phyloP scores from a whole-genome alignment of 192 early-diverging fungal species.

The Chytriomyces sp. region DNA sequence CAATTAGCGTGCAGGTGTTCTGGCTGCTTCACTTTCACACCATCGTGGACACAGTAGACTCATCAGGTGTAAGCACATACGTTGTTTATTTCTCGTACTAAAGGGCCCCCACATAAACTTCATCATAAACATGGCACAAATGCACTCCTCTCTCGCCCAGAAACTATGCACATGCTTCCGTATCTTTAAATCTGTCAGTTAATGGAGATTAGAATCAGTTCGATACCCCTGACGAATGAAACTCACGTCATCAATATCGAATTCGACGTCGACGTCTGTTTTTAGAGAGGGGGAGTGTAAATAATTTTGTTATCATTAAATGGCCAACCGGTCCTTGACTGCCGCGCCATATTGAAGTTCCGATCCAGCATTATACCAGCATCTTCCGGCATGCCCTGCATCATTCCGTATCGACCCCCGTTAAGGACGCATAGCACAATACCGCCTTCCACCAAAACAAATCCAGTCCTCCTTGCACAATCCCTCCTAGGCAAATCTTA shows the following conservation, averaged over 20 bases:
- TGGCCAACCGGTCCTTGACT: neutral
- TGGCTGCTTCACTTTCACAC: too few relatives aligned
- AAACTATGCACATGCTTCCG: too few relatives aligned
- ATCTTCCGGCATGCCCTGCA: too few relatives aligned
- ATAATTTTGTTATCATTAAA: neutral
- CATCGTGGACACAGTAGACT: neutral
- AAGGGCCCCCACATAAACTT: neutral
- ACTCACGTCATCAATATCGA: conserved; percentile 84
- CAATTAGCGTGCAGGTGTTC: conserved; percentile 23
- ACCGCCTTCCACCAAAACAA: conserved; percentile 59
- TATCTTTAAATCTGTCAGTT: conserved; percentile 1
- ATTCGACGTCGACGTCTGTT: conserved; percentile 79
- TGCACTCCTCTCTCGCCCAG: too few relatives aligned
- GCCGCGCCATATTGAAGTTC: too few relatives aligned
- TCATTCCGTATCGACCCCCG: too few relatives aligned
- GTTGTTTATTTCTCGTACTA: neutral
- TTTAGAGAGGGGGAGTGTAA: conserved; percentile 1
- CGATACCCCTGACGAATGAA: neutral
- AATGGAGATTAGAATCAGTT: neutral
- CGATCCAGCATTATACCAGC: too few relatives aligned
- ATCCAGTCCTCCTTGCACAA: conserved; percentile 41
- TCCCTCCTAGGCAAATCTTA: neutral
- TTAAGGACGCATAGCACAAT: conserved; percentile 5
- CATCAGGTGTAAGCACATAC: neutral
- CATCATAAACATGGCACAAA: neutral